These are phyloP conservation scores for Trametes pubescens DNA, from an alignment of 1,284 basidiomycete species.

Conservation along the genomic window DNA sequence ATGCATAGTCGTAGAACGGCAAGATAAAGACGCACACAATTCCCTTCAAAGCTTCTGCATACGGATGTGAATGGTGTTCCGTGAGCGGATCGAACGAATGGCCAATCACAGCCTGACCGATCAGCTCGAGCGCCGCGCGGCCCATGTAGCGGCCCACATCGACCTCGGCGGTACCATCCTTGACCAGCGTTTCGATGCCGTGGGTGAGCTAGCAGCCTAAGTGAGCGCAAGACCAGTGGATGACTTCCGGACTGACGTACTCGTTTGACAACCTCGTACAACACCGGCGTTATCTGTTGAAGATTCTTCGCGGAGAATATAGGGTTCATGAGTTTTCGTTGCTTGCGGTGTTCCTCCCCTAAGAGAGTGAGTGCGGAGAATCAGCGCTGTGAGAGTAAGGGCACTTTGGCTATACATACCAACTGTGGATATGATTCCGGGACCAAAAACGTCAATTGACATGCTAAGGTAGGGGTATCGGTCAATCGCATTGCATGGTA, in stretches of 20 bases:
- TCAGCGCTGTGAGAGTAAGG: no score
- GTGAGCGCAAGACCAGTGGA: background rate
- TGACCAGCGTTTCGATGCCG: constrained; percentile 17
- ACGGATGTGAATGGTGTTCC: constrained; percentile 30
- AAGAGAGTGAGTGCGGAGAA: no score
- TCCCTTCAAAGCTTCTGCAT: constrained; percentile 35
- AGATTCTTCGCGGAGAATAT: constrained; percentile 40
- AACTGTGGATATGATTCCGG: no score
- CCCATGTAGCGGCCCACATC: constrained; percentile 41
- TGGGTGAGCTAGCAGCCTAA: constrained; percentile 21
- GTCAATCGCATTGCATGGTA: no score
- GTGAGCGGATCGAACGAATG: constrained; percentile 41
- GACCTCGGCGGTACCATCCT: constrained; percentile 26
- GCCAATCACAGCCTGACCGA: constrained; percentile 43
- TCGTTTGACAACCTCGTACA: constrained; percentile 32
- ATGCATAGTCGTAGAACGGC: background rate
- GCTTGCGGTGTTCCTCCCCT: constrained; percentile 34
- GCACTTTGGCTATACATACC: no score
- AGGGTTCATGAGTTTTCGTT: constrained; percentile 40
- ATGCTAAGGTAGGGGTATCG: no score
- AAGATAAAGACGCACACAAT: constrained; percentile 29
- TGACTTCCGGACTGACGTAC: background rate
- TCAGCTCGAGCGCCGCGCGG: constrained; percentile 42
- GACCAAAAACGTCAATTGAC: no score
- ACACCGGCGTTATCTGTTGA: constrained; percentile 35